A percentile compares a stretch with the other conserved stretches of the same genome.
Evolutionary conservation across 805 yeast species (phyloP).

Genomic region (Kodamaea sagamina): DNA sequence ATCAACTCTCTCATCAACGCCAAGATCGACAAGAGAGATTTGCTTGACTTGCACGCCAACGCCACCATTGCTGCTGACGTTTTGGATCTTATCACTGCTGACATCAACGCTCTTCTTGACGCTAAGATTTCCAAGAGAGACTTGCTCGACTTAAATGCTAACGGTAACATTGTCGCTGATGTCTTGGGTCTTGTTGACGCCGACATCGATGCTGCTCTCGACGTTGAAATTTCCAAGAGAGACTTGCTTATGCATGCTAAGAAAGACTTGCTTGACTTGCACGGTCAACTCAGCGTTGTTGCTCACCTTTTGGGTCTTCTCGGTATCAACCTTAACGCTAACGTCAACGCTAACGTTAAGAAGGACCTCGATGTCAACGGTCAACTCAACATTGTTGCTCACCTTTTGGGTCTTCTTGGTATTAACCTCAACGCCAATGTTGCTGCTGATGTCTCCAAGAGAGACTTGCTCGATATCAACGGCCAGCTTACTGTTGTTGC

Average conservation of each 20-base stretch:
- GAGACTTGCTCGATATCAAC: slow-evolving; percentile 6
- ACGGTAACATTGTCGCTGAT: slow-evolving; percentile 1
- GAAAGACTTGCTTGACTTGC: slow-evolving; percentile 7
- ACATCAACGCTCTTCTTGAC: slow-evolving; percentile 2
- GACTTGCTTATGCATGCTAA: too few species aligned
- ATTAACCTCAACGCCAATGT: slow-evolving; percentile 2
- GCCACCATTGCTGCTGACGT: slow-evolving; percentile 5
- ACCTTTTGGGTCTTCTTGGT: slow-evolving; percentile 9
- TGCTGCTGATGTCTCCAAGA: slow-evolving; percentile 4
- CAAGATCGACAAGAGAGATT: slow-evolving; percentile 2
- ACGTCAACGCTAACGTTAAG: slow-evolving; percentile 3
- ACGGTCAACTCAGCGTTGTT: slow-evolving; percentile 2
- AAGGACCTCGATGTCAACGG: slow-evolving; percentile 7
- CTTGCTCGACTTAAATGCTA: slow-evolving; percentile 6
- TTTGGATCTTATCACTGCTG: slow-evolving; percentile 7
- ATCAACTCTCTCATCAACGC: neutral
- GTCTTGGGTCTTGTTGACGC: slow-evolving; percentile 1
- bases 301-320: slow-evolving; percentile 8
- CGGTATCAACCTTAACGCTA: slow-evolving; percentile 5
- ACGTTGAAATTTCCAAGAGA: slow-evolving; percentile 7
- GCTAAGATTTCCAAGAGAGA: slow-evolving; percentile 7
- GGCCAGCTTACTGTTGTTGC: slow-evolving; percentile 1
- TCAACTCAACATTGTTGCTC: neutral
- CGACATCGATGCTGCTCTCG: slow-evolving; percentile 1
- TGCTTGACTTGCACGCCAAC: slow-evolving; percentile 8